Percentiles rank a stretch among this genome's conserved stretches.
These are phyloP conservation scores for Fusarium nisikadoi DNA, from an alignment of 2,329 filamentous ascomycete species.

Conservation along the genomic window DNA sequence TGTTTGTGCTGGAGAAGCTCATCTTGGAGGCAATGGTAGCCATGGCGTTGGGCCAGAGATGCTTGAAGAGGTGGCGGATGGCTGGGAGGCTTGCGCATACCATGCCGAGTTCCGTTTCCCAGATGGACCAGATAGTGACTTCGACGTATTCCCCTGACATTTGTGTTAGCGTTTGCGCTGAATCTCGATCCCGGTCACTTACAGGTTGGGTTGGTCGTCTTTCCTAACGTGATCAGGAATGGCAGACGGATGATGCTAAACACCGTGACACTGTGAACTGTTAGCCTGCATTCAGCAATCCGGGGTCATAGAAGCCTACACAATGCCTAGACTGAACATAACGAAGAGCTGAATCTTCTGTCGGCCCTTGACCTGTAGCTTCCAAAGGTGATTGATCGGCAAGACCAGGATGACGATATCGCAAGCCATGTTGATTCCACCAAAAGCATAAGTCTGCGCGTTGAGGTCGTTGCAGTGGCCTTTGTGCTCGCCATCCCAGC, in stretches of 20 bases:
- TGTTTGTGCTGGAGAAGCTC: conserved; percentile 15
- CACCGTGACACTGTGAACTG: conserved; percentile 13
- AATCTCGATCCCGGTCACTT: background rate
- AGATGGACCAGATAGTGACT: conserved; percentile 38
- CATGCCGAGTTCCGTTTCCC: conserved; percentile 39
- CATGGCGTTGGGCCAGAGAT: conserved; percentile 37
- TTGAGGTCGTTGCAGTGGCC: conserved; percentile 35
- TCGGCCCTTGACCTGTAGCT: conserved; percentile 26
- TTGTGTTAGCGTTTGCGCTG: background rate
- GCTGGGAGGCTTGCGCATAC: conserved; percentile 35
- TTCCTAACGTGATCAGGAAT: conserved; percentile 28
- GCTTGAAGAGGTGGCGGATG: conserved; percentile 37
- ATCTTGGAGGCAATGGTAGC: conserved; percentile 33
- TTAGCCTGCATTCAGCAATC: background rate
- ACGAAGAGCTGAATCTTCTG: conserved; percentile 34
- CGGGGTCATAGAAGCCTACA: background rate
- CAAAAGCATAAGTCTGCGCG: conserved; percentile 35
- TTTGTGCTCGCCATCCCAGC: conserved; percentile 29
- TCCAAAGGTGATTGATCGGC: conserved; percentile 27
- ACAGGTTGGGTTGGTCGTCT: conserved; percentile 32
- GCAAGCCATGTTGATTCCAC: conserved; percentile 31
- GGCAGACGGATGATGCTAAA: conserved; percentile 34
- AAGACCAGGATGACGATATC: conserved; percentile 25
- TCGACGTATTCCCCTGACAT: conserved; percentile 25
- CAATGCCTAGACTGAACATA: conserved; percentile 32